A percentile compares a stretch with the other conserved stretches of the same genome.
Evolutionary conservation across 2,329 filamentous ascomycete genomes (phyloP).

Genomic region (Cladosporium sp.): DNA sequence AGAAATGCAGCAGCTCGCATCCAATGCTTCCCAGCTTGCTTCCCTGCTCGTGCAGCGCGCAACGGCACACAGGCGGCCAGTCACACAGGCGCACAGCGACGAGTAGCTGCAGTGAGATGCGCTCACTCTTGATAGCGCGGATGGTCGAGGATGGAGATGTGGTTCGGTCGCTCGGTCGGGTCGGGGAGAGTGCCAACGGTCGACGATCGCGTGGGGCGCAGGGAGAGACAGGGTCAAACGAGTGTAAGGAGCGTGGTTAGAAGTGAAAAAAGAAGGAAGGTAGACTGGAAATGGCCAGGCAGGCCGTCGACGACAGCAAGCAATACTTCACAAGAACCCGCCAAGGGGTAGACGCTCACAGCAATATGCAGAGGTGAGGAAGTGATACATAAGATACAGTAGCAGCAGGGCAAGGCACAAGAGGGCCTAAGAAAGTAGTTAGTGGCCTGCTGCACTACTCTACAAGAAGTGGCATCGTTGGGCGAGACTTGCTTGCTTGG

Average conservation of each 20-base stretch:
- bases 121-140: neutral
- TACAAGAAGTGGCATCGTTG: too few species aligned
- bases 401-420: too few species aligned
- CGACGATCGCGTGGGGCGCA: neutral
- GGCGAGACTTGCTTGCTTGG: too few species aligned
- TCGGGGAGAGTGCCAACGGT: conserved; percentile 4
- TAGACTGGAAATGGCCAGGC: too few species aligned
- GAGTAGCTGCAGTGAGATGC: neutral
- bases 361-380: conserved; percentile 1
- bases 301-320: neutral
- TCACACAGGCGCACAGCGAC: too few species aligned
- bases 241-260: too few species aligned
- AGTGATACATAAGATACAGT: too few species aligned
- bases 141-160: neutral
- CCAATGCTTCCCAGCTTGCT: too few species aligned
- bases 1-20: neutral
- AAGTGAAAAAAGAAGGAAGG: neutral
- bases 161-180: neutral
- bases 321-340: neutral
- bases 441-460: too few species aligned
- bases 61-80: too few species aligned
- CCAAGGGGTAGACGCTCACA: conserved; percentile 9
- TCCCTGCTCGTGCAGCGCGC: neutral
- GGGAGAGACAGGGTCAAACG: neutral
- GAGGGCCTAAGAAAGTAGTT: too few species aligned